Evolutionary conservation across 2,329 filamentous ascomycete species (phyloP).

Genomic region (Cladosporium cucumerinum): DNA sequence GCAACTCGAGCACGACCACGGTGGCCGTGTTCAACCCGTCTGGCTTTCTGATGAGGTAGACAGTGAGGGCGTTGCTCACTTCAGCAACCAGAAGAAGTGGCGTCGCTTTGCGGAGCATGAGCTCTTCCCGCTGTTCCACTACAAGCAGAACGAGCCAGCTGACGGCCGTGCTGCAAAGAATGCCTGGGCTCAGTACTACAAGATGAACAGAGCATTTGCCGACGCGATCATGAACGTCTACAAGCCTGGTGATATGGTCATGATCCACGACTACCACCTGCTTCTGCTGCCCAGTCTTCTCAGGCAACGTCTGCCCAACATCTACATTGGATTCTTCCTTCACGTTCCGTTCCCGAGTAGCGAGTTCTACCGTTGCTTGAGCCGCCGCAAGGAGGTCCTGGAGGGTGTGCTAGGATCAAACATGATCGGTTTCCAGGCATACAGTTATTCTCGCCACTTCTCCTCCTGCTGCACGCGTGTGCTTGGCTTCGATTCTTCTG

Average conservation of each 20-base stretch:
- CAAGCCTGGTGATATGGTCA: constrained; percentile 86
- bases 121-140: constrained; percentile 89
- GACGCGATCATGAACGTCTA: constrained; percentile 84
- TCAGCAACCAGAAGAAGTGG: constrained; percentile 85
- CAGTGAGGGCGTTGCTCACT: constrained; percentile 59
- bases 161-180: constrained; percentile 78
- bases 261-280: constrained; percentile 93
- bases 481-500: constrained; percentile 83
- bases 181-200: constrained; percentile 89
- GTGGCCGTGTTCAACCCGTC: constrained; percentile 77
- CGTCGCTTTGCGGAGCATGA: constrained; percentile 86
- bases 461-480: constrained; percentile 90
- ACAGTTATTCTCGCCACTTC: constrained; percentile 93
- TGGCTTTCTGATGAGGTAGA: constrained; percentile 82
- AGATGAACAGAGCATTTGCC: constrained; percentile 89
- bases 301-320: constrained; percentile 78
- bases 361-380: constrained; percentile 88
- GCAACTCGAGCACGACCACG: constrained; percentile 68
- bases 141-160: constrained; percentile 88
- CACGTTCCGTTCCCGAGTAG: constrained; percentile 94
- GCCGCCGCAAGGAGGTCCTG: constrained; percentile 82
- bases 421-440: constrained; percentile 91
- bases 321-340: constrained; percentile 92
- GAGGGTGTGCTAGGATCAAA: constrained; percentile 88
- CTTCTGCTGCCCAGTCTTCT: constrained; percentile 85